Conservation (phyloP, 108 stramenopile species). For the Nannochloropsis salina region DNA sequence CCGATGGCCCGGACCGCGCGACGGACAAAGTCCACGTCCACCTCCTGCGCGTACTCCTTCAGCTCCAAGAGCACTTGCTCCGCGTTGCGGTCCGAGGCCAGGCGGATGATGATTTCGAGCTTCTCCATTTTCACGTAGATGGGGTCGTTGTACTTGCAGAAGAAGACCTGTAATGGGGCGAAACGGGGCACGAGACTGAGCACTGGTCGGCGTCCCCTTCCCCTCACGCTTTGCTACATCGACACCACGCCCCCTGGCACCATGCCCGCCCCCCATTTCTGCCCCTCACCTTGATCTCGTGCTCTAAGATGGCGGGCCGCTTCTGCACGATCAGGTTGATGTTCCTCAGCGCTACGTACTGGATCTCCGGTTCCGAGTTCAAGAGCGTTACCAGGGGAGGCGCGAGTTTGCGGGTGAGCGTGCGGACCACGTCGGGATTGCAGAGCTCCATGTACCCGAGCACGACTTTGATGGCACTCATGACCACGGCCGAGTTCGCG, state of each 20-base stretch:
- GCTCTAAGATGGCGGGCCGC: conserved; percentile 83
- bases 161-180: conserved; percentile 69
- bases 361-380: conserved; percentile 95
- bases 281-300: conserved; percentile 75
- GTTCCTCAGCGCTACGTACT: conserved; percentile 97
- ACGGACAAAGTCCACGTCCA: conserved; percentile 98
- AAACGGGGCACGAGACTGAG: neutral
- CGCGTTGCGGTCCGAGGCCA: conserved; percentile 88
- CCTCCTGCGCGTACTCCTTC: conserved; percentile 97
- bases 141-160: conserved; percentile 99
- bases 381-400: conserved; percentile 97
- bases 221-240: too few relatives aligned
- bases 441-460: conserved; percentile 85
- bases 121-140: conserved; percentile 99
- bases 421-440: conserved; percentile 46
- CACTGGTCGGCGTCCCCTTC: neutral
- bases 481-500: conserved; percentile 97
- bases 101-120: conserved; percentile 96
- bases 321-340: conserved; percentile 99
- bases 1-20: conserved; percentile 96
- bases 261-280: neutral
- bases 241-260: neutral
- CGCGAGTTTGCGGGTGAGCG: conserved; percentile 73
- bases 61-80: conserved; percentile 91
- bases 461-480: conserved; percentile 97